Conservation (phyloP, 345 rosid species). For the Citrus inodora region DNA sequence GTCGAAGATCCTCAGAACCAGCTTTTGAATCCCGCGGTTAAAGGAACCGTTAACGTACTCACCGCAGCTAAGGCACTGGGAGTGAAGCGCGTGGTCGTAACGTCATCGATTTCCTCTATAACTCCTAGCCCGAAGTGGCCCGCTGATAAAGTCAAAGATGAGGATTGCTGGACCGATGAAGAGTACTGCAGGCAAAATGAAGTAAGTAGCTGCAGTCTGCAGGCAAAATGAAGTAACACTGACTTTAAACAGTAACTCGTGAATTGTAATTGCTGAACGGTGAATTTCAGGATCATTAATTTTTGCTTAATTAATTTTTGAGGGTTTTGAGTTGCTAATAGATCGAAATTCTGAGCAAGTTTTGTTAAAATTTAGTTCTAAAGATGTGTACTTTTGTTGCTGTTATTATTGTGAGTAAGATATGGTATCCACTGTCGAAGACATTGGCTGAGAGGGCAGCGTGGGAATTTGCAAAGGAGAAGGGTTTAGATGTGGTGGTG, state of each 20-base stretch:
- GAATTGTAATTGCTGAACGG: too few species aligned
- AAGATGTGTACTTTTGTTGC: neutral
- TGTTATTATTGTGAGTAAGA: constrained; percentile 26
- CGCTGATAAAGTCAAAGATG: constrained; percentile 57
- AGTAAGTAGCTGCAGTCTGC: constrained; percentile 29
- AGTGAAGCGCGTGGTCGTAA: constrained; percentile 78
- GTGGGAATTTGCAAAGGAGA: constrained; percentile 78
- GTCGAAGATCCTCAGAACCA: constrained; percentile 79
- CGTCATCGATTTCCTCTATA: constrained; percentile 78
- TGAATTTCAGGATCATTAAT: too few species aligned
- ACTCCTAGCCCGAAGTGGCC: constrained; percentile 91
- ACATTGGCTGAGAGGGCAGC: constrained; percentile 91
- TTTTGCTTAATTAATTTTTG: too few species aligned
- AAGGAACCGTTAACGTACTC: constrained; percentile 76
- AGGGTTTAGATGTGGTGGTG: constrained; percentile 78
- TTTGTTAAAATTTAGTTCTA: neutral
- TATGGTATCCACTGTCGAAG: constrained; percentile 89
- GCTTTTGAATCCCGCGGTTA: constrained; percentile 81
- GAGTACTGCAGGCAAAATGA: constrained; percentile 69
- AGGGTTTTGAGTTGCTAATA: too few species aligned
- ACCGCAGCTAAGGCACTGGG: constrained; percentile 73
- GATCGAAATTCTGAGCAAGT: too few species aligned
- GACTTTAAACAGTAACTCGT: too few species aligned
- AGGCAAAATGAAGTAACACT: constrained; percentile 53
- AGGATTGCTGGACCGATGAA: constrained; percentile 82